Evolutionary conservation across 495 filamentous ascomycete species (phyloP).

Genomic region (Penicillium simplicissimum): DNA sequence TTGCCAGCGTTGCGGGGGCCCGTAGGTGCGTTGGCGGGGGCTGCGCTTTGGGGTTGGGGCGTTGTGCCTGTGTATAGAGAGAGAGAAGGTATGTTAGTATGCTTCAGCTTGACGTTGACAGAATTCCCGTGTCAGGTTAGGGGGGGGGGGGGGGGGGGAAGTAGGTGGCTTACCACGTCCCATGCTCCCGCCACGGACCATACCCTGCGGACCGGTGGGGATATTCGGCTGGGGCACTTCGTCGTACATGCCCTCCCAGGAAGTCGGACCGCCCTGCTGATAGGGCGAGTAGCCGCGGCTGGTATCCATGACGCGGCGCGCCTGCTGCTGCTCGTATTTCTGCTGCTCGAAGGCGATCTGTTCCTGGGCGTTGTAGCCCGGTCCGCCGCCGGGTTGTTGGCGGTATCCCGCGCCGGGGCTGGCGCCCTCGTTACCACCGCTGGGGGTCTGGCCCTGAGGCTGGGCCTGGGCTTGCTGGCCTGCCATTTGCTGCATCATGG

Average conservation of each 20-base stretch:
- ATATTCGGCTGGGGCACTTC: slow-evolving; percentile 88
- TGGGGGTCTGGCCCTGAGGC: slow-evolving; percentile 37
- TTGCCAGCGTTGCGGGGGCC: slow-evolving; percentile 95
- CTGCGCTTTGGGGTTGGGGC: slow-evolving; percentile 64
- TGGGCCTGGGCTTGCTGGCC: too few relatives aligned
- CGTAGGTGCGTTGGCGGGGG: slow-evolving; percentile 91
- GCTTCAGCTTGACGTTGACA: too few relatives aligned
- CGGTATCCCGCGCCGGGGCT: slow-evolving; percentile 31
- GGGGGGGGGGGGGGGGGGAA: background rate
- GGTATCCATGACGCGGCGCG: slow-evolving; percentile 42
- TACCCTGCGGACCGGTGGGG: slow-evolving; percentile 52
- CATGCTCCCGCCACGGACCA: slow-evolving; percentile 50
- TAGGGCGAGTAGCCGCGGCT: slow-evolving; percentile 51
- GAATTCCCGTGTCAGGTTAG: too few relatives aligned
- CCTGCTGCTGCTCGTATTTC: slow-evolving; percentile 79
- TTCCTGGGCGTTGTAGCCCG: slow-evolving; percentile 70
- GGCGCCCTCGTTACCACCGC: slow-evolving; percentile 22
- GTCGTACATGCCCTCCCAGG: slow-evolving; percentile 99
- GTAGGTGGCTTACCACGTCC: slow-evolving; percentile 44
- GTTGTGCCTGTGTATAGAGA: slow-evolving; percentile 33
- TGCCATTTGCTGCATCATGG: slow-evolving; percentile 73
- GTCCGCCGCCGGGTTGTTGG: slow-evolving; percentile 44
- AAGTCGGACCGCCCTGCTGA: slow-evolving; percentile 65
- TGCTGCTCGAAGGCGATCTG: slow-evolving; percentile 85
- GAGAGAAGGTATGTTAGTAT: slow-evolving; percentile 1